Conservation (phyloP, 495 filamentous ascomycete genomes). For the Trypethelium eluteriae region DNA sequence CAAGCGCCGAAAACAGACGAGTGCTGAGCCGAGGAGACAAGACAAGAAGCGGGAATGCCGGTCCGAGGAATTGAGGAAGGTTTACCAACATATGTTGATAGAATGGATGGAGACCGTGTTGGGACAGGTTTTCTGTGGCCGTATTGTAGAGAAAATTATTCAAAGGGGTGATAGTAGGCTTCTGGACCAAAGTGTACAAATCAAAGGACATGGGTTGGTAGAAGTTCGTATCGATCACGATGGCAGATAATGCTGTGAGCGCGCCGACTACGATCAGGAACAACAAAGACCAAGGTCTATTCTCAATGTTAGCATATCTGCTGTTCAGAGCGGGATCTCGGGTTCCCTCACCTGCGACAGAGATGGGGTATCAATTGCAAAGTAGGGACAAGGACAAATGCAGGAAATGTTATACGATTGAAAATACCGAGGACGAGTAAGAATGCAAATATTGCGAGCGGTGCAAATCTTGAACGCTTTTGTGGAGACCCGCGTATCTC, state of each 20-base stretch:
- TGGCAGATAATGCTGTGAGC: conserved; percentile 58
- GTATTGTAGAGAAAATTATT: conserved; percentile 91
- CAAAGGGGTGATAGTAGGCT: conserved; percentile 75
- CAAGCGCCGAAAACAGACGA: conserved; percentile 68
- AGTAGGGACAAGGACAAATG: conserved; percentile 74
- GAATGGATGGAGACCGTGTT: conserved; percentile 85
- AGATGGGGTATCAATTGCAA: conserved; percentile 80
- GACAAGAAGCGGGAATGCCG: conserved; percentile 62
- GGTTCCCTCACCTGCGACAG: conserved; percentile 56
- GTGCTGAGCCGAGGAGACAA: conserved; percentile 44
- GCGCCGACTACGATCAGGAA: conserved; percentile 52
- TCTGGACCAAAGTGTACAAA: conserved; percentile 43
- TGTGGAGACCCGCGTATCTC: conserved; percentile 37
- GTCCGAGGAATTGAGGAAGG: conserved; percentile 84
- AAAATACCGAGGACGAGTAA: conserved; percentile 79
- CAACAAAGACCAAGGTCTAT: conserved; percentile 61
- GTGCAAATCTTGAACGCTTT: conserved; percentile 65
- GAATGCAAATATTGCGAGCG: conserved; percentile 68
- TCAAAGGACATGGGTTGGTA: conserved; percentile 53
- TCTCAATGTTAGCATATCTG: neutral
- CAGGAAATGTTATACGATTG: conserved; percentile 94
- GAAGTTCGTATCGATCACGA: conserved; percentile 75
- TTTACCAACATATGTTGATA: conserved; percentile 85
- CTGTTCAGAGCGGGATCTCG: conserved; percentile 6
- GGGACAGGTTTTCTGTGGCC: conserved; percentile 64